Percentiles rank a stretch among this genome's conserved stretches.
These are phyloP conservation scores for Botrytis fabae DNA, from an alignment of 2,329 filamentous ascomycete genomes.

Conservation along the genomic window DNA sequence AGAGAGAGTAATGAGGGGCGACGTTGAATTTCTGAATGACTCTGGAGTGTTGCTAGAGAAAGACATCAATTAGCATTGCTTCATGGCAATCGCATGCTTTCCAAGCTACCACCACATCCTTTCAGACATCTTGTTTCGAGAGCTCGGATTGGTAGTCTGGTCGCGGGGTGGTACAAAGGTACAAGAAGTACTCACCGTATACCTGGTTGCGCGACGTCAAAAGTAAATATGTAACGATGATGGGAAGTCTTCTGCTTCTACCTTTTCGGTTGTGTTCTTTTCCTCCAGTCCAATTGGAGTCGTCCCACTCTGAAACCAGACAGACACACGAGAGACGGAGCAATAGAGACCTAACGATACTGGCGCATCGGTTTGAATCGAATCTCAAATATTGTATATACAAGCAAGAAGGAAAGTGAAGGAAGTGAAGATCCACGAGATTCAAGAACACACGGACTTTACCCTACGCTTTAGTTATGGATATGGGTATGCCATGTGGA, in stretches of 20 bases:
- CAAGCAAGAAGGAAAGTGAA: slow-evolving; percentile 16
- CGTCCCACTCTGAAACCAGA: slow-evolving; percentile 23
- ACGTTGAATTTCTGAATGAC: slow-evolving; percentile 1
- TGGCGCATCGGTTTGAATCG: neutral
- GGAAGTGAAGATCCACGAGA: slow-evolving; percentile 19
- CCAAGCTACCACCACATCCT: slow-evolving; percentile 1
- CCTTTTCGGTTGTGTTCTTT: slow-evolving; percentile 1
- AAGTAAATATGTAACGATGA: slow-evolving; percentile 18
- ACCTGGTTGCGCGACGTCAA: slow-evolving; percentile 17
- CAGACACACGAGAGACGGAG: slow-evolving; percentile 10
- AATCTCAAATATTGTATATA: neutral
- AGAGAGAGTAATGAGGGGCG: slow-evolving; percentile 6
- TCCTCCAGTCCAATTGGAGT: slow-evolving; percentile 18
- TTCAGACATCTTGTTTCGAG: slow-evolving; percentile 5
- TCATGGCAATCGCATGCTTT: slow-evolving; percentile 17
- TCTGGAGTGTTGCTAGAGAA: neutral
- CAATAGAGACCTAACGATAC: slow-evolving; percentile 16
- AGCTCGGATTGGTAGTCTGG: slow-evolving; percentile 1
- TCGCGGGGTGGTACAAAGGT: slow-evolving; percentile 7
- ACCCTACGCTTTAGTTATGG: neutral
- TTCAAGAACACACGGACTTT: slow-evolving; percentile 22
- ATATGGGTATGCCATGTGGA: slow-evolving; percentile 5
- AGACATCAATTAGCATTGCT: slow-evolving; percentile 17
- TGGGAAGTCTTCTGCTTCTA: slow-evolving; percentile 5
- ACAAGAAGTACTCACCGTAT: slow-evolving; percentile 22